A percentile compares a stretch with the other conserved stretches of the same genome.
Evolutionary conservation across 2,329 filamentous ascomycete genomes (phyloP).

Genomic region (Pyricularia pennisetigena): DNA sequence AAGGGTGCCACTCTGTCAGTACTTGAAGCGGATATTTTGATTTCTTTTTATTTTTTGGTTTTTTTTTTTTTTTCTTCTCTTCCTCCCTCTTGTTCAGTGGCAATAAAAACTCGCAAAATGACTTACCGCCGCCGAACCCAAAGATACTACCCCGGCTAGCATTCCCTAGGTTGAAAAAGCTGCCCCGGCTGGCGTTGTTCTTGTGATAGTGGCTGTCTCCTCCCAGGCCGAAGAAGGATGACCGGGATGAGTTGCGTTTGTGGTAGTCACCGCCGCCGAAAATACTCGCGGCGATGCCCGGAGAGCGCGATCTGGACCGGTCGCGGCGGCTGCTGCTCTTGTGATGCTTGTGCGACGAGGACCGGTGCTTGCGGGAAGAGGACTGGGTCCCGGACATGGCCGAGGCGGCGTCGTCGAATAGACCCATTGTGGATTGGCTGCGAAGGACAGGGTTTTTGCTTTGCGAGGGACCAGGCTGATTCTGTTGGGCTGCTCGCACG

Average conservation of each 20-base stretch:
- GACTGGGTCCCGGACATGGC: slow-evolving; percentile 17
- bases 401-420: slow-evolving; percentile 22
- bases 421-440: slow-evolving; percentile 17
- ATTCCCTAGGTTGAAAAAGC: slow-evolving; percentile 37
- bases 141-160: slow-evolving; percentile 37
- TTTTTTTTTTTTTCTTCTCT: slow-evolving; percentile 3
- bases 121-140: slow-evolving; percentile 24
- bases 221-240: slow-evolving; percentile 21
- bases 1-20: slow-evolving; percentile 12
- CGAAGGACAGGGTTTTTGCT: neutral
- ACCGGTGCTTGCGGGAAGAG: slow-evolving; percentile 12
- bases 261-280: slow-evolving; percentile 10
- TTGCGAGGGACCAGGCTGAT: neutral
- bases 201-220: slow-evolving; percentile 13
- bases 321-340: slow-evolving; percentile 10
- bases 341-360: slow-evolving; percentile 16
- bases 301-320: slow-evolving; percentile 23
- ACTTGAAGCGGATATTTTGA: slow-evolving; percentile 9
- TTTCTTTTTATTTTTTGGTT: no score
- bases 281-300: slow-evolving; percentile 13
- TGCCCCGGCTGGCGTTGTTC: slow-evolving; percentile 30
- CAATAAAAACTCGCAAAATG: neutral
- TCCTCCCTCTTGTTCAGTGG: neutral
- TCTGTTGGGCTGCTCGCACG: neutral
- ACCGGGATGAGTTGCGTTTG: slow-evolving; percentile 15